Conservation (phyloP, 2,329 filamentous ascomycete species). For the Didymella segeticola region DNA sequence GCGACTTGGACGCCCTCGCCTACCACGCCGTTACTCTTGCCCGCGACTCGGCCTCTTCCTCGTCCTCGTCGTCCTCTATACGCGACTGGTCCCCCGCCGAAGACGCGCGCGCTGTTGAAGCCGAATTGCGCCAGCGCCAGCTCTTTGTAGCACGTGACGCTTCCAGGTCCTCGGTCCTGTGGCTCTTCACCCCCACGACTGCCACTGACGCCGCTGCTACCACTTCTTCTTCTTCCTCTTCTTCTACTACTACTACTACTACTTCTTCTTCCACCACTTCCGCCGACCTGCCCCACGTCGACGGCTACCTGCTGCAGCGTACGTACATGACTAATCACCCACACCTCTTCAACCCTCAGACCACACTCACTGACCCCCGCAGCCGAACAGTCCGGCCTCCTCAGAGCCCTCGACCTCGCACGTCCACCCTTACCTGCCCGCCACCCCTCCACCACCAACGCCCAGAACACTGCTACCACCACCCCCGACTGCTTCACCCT, state of each 20-base stretch:
- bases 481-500: slow-evolving; percentile 41
- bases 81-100: slow-evolving; percentile 32
- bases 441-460: slow-evolving; percentile 28
- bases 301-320: slow-evolving; percentile 43
- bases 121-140: slow-evolving; percentile 34
- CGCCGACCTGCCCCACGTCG: slow-evolving; percentile 33
- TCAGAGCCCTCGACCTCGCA: slow-evolving; percentile 45
- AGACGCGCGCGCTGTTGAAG: slow-evolving; percentile 41
- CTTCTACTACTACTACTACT: too few species aligned
- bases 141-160: slow-evolving; percentile 43
- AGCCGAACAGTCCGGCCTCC: slow-evolving; percentile 43
- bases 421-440: slow-evolving; percentile 35
- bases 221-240: too few species aligned
- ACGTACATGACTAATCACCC: slow-evolving; percentile 18
- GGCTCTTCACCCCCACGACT: slow-evolving; percentile 42
- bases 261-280: neutral
- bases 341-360: too few species aligned
- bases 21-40: slow-evolving; percentile 46
- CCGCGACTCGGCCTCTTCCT: slow-evolving; percentile 25
- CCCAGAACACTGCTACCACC: slow-evolving; percentile 24
- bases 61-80: slow-evolving; percentile 14
- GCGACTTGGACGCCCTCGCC: slow-evolving; percentile 47
- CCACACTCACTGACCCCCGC: slow-evolving; percentile 35
- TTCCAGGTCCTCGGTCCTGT: slow-evolving; percentile 41
- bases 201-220: slow-evolving; percentile 31